Evolutionary conservation across 495 filamentous ascomycete genomes (phyloP).

Genomic region (Daldinia decipiens): DNA sequence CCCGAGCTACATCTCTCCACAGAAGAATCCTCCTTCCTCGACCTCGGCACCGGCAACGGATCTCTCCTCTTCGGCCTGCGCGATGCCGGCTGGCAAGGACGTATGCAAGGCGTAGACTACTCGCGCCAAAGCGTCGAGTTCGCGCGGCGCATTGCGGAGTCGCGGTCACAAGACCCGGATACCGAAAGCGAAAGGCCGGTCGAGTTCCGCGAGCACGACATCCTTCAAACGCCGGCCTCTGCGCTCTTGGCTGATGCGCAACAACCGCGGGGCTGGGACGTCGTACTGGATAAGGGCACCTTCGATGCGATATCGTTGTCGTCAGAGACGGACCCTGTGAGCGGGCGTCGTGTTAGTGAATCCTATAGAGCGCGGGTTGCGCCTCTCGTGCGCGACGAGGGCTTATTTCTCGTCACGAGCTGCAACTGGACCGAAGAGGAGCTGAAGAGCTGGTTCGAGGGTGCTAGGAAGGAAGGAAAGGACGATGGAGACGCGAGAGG

Average conservation of each 20-base stretch:
- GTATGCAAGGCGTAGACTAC: constrained; percentile 90
- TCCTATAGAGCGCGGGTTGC: constrained; percentile 74
- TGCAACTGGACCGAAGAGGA: constrained; percentile 98
- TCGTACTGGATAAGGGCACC: constrained; percentile 95
- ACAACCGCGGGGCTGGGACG: constrained; percentile 71
- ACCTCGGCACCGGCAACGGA: constrained; percentile 91
- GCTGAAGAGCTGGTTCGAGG: constrained; percentile 77
- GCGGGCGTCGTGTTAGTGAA: constrained; percentile 71
- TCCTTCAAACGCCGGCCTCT: constrained; percentile 63
- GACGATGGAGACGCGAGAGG: constrained; percentile 7
- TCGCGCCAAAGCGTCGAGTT: constrained; percentile 71
- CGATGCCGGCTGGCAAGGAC: constrained; percentile 65
- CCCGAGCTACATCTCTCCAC: neutral
- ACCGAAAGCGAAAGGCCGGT: constrained; percentile 48
- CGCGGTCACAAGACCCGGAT: neutral
- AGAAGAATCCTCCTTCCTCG: constrained; percentile 63
- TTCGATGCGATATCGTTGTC: constrained; percentile 91
- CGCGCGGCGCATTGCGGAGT: constrained; percentile 61
- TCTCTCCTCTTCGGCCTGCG: constrained; percentile 81
- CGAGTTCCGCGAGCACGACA: constrained; percentile 79
- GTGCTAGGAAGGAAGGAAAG: constrained; percentile 28
- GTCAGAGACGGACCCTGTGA: constrained; percentile 58
- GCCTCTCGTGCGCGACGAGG: constrained; percentile 71
- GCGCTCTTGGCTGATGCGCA: constrained; percentile 48
- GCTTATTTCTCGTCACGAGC: constrained; percentile 85